Evolutionary conservation across 129 eudicot genomes (phyloP).

Genomic region (Heracleum sosnowskyi): DNA sequence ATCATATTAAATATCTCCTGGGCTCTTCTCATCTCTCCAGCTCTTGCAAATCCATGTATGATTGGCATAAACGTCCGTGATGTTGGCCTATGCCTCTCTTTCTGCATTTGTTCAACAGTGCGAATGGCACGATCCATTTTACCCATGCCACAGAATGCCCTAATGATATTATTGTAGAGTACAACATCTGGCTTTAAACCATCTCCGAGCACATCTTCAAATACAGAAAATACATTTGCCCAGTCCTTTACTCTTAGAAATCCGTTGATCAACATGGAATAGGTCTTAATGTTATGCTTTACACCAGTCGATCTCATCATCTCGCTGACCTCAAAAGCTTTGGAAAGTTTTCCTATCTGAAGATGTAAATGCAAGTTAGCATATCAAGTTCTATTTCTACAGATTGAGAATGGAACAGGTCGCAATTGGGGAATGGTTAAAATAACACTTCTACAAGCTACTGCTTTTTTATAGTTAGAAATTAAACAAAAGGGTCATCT

Average conservation of each 20-base stretch:
- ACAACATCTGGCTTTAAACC: slow-evolving; percentile 87
- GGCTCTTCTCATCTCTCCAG: slow-evolving; percentile 74
- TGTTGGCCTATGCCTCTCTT: slow-evolving; percentile 63
- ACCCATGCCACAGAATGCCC: slow-evolving; percentile 93
- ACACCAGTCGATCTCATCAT: slow-evolving; percentile 61
- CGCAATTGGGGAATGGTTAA: background rate
- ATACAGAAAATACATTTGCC: slow-evolving; percentile 89
- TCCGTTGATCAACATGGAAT: slow-evolving; percentile 91
- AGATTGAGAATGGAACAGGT: background rate
- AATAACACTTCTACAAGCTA: background rate
- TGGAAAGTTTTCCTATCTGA: slow-evolving; percentile 70
- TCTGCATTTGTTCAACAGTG: slow-evolving; percentile 73
- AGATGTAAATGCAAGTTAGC: slow-evolving; percentile 3
- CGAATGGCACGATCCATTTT: slow-evolving; percentile 86
- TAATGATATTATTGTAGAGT: slow-evolving; percentile 81
- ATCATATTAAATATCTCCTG: slow-evolving; percentile 69
- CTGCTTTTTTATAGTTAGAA: background rate
- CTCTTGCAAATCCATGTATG: slow-evolving; percentile 75
- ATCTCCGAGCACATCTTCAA: slow-evolving; percentile 73
- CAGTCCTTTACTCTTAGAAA: slow-evolving; percentile 75
- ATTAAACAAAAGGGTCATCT: background rate
- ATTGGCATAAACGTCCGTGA: slow-evolving; percentile 89
- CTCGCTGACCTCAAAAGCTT: slow-evolving; percentile 77
- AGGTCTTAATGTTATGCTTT: slow-evolving; percentile 88
- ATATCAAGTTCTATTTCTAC: background rate